A percentile compares a stretch with the other conserved stretches of the same genome.
phyloP scores from a whole-genome alignment of 169 alveolate genomes.

The Miamiensis avidus region DNA sequence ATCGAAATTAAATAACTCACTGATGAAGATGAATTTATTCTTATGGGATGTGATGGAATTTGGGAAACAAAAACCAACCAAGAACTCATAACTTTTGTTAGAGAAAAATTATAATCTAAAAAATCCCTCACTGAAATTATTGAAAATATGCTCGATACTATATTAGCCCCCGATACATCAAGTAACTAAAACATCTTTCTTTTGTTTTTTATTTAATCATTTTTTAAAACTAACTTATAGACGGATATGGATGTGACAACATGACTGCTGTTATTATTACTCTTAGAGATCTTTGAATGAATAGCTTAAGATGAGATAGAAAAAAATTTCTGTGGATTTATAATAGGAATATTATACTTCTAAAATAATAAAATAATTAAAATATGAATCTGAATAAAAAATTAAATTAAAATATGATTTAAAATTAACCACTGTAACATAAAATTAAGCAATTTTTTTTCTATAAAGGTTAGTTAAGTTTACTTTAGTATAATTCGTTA shows the following conservation, averaged over 20 bases:
- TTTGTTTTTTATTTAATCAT: conserved; percentile 69
- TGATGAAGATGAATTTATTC: conserved; percentile 91
- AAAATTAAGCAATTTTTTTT: no score
- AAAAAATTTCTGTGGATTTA: no score
- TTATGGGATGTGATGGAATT: conserved; percentile 99
- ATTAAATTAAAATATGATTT: no score
- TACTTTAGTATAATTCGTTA: no score
- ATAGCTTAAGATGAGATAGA: no score
- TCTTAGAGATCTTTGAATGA: no score
- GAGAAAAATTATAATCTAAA: conserved; percentile 17
- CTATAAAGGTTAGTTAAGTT: no score
- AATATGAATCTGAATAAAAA: no score
- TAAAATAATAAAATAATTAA: no score
- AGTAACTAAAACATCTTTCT: conserved; percentile 49
- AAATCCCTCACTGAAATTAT: conserved; percentile 17
- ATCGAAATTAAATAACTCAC: conserved; percentile 82
- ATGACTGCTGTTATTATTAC: conserved; percentile 72
- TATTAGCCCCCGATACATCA: conserved; percentile 62
- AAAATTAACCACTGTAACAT: no score
- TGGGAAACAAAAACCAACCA: conserved; percentile 97
- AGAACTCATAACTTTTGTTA: conserved; percentile 90
- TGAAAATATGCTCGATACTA: conserved; percentile 44
- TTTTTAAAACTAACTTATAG: conserved; percentile 34
- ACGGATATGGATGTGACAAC: conserved; percentile 80
- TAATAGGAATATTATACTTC: no score